These are phyloP conservation scores for Paramecium sonneborni DNA, from an alignment of 73 alveolate species.

Conservation along the genomic window DNA sequence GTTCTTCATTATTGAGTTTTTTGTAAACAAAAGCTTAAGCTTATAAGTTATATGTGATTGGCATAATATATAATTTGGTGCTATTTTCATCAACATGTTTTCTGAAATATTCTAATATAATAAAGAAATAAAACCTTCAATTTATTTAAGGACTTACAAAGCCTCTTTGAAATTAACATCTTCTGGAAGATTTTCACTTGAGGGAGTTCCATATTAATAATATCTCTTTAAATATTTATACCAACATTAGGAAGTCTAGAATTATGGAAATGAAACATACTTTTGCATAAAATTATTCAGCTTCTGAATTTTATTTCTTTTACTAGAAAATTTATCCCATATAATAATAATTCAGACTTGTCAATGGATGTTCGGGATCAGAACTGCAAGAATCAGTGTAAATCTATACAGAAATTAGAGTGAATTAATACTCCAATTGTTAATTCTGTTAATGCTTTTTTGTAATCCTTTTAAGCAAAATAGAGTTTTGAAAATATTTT, in stretches of 20 bases:
- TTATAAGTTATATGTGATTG: conserved; percentile 23
- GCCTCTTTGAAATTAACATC: conserved; percentile 32
- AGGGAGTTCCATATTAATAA: conserved; percentile 45
- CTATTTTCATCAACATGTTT: neutral
- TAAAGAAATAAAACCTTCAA: neutral
- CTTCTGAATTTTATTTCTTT: conserved; percentile 59
- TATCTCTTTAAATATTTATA: conserved; percentile 57
- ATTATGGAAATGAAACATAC: neutral
- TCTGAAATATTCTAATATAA: neutral
- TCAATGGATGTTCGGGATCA: conserved; percentile 82
- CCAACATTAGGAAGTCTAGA: conserved; percentile 64
- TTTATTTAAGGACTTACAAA: neutral
- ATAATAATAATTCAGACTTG: conserved; percentile 81
- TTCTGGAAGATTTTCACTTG: conserved; percentile 24
- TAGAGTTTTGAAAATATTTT: conserved; percentile 83
- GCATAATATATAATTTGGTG: conserved; percentile 48
- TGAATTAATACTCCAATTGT: conserved; percentile 19
- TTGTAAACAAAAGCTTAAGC: conserved; percentile 60
- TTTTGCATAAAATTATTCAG: conserved; percentile 63
- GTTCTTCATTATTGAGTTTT: conserved; percentile 10
- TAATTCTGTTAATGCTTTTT: conserved; percentile 80
- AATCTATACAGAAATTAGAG: conserved; percentile 66
- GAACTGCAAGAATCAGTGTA: conserved; percentile 75
- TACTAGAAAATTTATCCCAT: conserved; percentile 79
- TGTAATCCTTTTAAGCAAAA: conserved; percentile 77